Conservation (phyloP, 768 basidiomycete genomes). For the Hericium alpestre region DNA sequence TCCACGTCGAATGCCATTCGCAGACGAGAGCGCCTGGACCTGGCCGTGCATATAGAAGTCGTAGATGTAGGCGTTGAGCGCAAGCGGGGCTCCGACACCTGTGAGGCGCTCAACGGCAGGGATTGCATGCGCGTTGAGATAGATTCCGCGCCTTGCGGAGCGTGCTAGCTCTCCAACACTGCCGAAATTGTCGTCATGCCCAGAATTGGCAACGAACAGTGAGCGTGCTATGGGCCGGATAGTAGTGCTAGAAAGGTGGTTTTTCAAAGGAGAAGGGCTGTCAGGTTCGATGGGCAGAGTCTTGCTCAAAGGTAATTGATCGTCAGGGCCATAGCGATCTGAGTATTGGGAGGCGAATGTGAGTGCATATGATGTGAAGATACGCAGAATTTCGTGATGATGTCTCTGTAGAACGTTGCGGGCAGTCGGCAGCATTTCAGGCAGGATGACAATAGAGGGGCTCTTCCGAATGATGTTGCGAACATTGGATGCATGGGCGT, state of each 20-base stretch:
- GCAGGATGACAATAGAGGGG: constrained; percentile 48
- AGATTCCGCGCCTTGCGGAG: constrained; percentile 42
- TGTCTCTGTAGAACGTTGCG: constrained; percentile 34
- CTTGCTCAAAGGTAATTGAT: constrained; percentile 38
- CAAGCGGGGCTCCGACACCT: constrained; percentile 17
- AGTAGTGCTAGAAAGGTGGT: constrained; percentile 28
- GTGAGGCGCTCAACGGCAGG: constrained; percentile 39
- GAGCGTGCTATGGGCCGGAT: constrained; percentile 39
- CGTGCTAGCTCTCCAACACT: constrained; percentile 40
- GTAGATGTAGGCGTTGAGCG: constrained; percentile 53
- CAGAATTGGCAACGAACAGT: constrained; percentile 57
- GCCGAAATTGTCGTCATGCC: constrained; percentile 45
- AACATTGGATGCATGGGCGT: constrained; percentile 27
- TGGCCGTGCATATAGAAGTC: constrained; percentile 67
- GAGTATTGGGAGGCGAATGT: constrained; percentile 34
- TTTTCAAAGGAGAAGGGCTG: constrained; percentile 20
- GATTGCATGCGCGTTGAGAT: constrained; percentile 48
- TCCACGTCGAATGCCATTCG: constrained; percentile 50
- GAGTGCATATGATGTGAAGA: constrained; percentile 47
- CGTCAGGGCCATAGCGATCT: constrained; percentile 31
- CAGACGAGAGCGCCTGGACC: constrained; percentile 30
- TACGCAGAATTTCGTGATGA: constrained; percentile 35
- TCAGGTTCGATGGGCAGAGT: constrained; percentile 6
- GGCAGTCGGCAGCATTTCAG: constrained; percentile 33
- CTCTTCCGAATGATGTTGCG: constrained; percentile 29